phyloP scores from a whole-genome alignment of 768 basidiomycete genomes.

The Suillus subaureus region DNA sequence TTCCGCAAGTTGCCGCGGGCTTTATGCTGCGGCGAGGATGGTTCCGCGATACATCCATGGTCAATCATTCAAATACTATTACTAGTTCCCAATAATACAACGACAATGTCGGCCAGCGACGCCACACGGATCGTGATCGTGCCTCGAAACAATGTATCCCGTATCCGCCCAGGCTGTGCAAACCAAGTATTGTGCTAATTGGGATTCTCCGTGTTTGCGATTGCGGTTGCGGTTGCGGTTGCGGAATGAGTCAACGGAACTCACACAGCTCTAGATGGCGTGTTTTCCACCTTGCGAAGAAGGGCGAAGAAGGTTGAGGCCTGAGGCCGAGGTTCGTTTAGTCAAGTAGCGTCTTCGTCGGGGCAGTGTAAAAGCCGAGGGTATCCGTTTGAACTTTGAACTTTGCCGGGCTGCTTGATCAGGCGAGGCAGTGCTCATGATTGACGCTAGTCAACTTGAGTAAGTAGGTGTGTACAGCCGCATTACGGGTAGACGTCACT shows the following conservation, averaged over 20 bases:
- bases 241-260: neutral
- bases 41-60: neutral
- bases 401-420: neutral
- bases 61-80: neutral
- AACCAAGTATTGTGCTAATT: neutral
- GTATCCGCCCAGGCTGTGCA: neutral
- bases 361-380: constrained; percentile 3
- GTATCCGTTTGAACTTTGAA: constrained; percentile 6
- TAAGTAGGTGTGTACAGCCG: neutral
- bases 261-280: neutral
- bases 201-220: neutral
- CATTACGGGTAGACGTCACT: neutral
- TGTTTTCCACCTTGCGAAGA: constrained; percentile 1
- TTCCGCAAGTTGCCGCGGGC: neutral
- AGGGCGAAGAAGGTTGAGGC: neutral
- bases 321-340: neutral
- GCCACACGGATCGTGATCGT: constrained; percentile 2
- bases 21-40: neutral
- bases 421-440: constrained; percentile 6
- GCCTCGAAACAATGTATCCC: constrained; percentile 1
- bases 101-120: neutral
- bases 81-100: neutral
- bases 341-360: constrained; percentile 6
- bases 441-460: neutral
- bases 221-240: no score